Conservation (phyloP, 306 rosid species). For the Pyrus bretschneideri region DNA sequence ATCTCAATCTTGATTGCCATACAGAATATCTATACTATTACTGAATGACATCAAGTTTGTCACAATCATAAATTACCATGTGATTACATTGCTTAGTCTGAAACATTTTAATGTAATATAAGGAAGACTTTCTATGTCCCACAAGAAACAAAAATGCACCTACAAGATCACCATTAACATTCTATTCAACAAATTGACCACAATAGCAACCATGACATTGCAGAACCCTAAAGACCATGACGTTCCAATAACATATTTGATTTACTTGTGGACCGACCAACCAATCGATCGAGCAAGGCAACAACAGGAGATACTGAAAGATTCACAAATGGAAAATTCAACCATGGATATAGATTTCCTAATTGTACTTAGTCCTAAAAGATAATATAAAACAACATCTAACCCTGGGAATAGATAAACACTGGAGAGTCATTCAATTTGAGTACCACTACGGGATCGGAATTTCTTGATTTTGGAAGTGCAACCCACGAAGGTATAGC, state of each 20-base stretch:
- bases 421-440: conserved; percentile 30
- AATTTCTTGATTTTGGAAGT: conserved; percentile 72
- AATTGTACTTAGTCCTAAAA: conserved; percentile 9
- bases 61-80: not conserved
- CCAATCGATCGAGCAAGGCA: not conserved
- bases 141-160: not conserved
- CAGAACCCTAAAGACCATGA: not conserved
- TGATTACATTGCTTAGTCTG: not conserved
- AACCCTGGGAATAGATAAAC: conserved; percentile 33
- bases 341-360: not conserved
- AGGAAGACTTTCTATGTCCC: not conserved
- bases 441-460: conserved; percentile 84
- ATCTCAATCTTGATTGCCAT: not conserved
- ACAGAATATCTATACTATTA: not conserved
- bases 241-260: not conserved
- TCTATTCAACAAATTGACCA: not conserved
- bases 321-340: not conserved
- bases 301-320: not conserved
- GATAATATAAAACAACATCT: conserved; percentile 29
- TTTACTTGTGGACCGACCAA: not conserved
- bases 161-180: not conserved
- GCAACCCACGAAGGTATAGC: conserved; percentile 73
- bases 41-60: not conserved
- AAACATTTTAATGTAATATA: not conserved
- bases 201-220: not conserved